phyloP scores from a whole-genome alignment of 805 yeast genomes.

The Myxozyma monticola region DNA sequence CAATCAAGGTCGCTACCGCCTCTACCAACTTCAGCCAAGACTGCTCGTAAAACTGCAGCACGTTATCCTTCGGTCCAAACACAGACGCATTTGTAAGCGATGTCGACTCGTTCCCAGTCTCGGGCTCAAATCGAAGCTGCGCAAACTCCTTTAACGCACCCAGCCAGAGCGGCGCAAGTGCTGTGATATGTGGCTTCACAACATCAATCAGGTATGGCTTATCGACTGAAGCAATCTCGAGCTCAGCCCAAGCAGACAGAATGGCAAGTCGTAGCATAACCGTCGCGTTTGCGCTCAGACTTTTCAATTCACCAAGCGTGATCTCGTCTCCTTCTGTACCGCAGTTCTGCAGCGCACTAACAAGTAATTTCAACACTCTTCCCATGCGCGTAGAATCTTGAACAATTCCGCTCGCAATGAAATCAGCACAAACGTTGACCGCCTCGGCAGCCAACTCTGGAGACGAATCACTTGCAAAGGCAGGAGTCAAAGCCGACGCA shows the following conservation, averaged over 20 bases:
- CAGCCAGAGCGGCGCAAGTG: slow-evolving; percentile 78
- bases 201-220: slow-evolving; percentile 42
- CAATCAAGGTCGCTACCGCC: slow-evolving; percentile 67
- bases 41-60: slow-evolving; percentile 49
- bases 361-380: slow-evolving; percentile 64
- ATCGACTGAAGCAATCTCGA: slow-evolving; percentile 36
- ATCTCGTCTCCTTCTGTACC: slow-evolving; percentile 31
- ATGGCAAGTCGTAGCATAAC: slow-evolving; percentile 42
- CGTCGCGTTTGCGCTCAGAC: slow-evolving; percentile 40
- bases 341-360: slow-evolving; percentile 62
- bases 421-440: slow-evolving; percentile 71
- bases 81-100: slow-evolving; percentile 1
- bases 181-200: slow-evolving; percentile 52
- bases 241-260: slow-evolving; percentile 46
- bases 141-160: slow-evolving; percentile 73
- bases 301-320: slow-evolving; percentile 40
- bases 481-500: slow-evolving; percentile 83
- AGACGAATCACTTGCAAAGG: slow-evolving; percentile 71
- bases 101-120: slow-evolving; percentile 16
- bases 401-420: slow-evolving; percentile 63
- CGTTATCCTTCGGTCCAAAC: slow-evolving; percentile 15
- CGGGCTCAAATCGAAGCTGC: slow-evolving; percentile 56
- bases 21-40: slow-evolving; percentile 79
- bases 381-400: slow-evolving; percentile 48
- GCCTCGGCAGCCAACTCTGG: slow-evolving; percentile 76